Base-by-base conservation (phyloP, 2,329 filamentous ascomycete species). In the Knufia fluminis region DNA sequence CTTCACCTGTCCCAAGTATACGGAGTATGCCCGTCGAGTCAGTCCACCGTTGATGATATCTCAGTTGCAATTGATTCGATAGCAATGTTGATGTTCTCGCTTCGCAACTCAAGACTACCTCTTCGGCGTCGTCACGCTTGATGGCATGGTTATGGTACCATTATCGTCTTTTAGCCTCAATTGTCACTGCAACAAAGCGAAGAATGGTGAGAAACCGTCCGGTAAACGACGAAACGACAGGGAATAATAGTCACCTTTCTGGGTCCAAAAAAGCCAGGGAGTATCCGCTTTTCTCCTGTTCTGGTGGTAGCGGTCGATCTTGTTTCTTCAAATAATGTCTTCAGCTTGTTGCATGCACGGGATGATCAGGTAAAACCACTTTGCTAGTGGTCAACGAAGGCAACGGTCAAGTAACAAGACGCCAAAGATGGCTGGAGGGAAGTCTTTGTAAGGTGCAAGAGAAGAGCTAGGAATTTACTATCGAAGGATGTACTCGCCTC, bases 251-350 rank as follows among this genome's bases (percentile, higher is more conserved):
- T 17, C 19, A 36, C 31, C 44, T 46, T 46, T 19, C 20, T 36
- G n/a, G 28, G 44, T 10, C 31, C 31, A 12, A 10, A 45, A 48
- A 19, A 26, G 17, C 28, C 32, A 36, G 32, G 23, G 10, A 16
- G 16, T 22, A 19, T 16, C 35, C 45, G 35, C 33, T 40, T 48
- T 39, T 48, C 19, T 39, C 35, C 33, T 23, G 45, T 39, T 48
- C 3, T 22, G 24, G 35, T 31, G 20, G n/a, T 36, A 35, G 19
- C 12, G 19, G 43, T 36, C 43, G 32, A 36, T 46, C 14, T 23
- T 46, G 16, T 4, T 17, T 24, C 20, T 4, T 14, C 36, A 6
- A 28, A 28, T 28, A 12, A 10, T 23, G 43, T 36, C 14, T 17
- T 43, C 12, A 24, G 31, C 32, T 36, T 36, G 43, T 12, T 46